Evolutionary conservation across 2,329 filamentous ascomycete genomes (phyloP).

Genomic region (Endothia cerciana): DNA sequence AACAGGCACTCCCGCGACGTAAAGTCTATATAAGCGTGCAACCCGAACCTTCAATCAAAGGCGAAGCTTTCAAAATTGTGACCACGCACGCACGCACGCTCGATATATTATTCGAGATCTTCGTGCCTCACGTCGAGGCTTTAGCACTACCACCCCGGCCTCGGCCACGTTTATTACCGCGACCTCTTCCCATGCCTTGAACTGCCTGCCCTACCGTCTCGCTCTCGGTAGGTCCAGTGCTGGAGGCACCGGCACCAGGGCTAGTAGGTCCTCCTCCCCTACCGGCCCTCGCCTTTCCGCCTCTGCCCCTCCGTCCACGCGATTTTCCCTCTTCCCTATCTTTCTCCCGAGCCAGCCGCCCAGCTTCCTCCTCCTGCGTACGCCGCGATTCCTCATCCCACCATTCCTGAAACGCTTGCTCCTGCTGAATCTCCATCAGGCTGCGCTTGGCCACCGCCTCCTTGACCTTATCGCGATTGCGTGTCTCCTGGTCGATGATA

Average conservation of each 20-base stretch:
- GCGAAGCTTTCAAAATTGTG: neutral
- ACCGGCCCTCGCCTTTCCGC: conserved; percentile 25
- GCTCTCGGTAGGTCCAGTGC: neutral
- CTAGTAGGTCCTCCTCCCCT: conserved; percentile 19
- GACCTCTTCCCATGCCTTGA: conserved; percentile 20
- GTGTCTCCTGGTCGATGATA: conserved; percentile 85
- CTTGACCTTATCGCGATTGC: conserved; percentile 79
- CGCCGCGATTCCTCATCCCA: conserved; percentile 85
- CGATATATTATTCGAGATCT: neutral
- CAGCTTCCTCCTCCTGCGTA: conserved; percentile 65
- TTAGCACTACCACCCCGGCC: conserved; percentile 22
- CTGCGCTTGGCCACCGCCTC: conserved; percentile 88
- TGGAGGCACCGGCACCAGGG: neutral
- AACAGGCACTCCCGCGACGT: neutral
- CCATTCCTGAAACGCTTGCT: conserved; percentile 97
- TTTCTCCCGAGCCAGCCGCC: conserved; percentile 46
- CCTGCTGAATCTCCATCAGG: conserved; percentile 91
- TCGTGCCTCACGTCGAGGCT: conserved; percentile 4
- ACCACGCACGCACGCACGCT: neutral
- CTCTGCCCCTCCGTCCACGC: conserved; percentile 24
- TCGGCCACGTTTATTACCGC: conserved; percentile 16
- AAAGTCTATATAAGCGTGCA: conserved; percentile 1
- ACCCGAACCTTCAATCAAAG: neutral
- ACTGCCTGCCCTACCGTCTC: conserved; percentile 15
- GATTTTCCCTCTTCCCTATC: conserved; percentile 42